Percentiles rank a stretch among this genome's conserved stretches.
phyloP scores from a whole-genome alignment of 1,139 yeast species.

The Yamadazyma mexicana region DNA sequence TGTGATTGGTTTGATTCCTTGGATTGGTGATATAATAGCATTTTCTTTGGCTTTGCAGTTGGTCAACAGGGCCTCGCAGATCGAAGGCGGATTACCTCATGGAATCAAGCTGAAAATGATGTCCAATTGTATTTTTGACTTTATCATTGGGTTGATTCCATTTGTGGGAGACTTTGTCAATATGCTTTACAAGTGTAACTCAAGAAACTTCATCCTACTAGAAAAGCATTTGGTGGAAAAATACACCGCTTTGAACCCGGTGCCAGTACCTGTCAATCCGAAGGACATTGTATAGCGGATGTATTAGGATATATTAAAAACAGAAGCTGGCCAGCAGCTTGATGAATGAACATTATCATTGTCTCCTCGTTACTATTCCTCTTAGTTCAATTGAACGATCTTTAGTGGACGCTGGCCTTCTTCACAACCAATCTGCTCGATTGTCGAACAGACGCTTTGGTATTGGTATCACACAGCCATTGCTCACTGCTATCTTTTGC shows the following conservation, averaged over 20 bases:
- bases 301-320: too few species aligned
- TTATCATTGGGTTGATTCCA: conserved; percentile 69
- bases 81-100: conserved; percentile 68
- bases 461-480: too few species aligned
- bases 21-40: conserved; percentile 58
- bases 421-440: too few species aligned
- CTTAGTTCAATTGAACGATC: too few species aligned
- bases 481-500: not conserved
- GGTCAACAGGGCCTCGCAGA: conserved; percentile 48
- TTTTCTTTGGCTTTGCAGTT: conserved; percentile 50
- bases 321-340: too few species aligned
- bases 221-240: conserved; percentile 57
- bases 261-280: not conserved
- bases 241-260: conserved; percentile 17
- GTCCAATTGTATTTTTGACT: conserved; percentile 63
- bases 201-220: conserved; percentile 65
- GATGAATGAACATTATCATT: too few species aligned
- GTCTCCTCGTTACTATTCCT: not conserved
- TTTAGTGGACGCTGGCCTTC: too few species aligned
- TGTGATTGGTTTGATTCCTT: conserved; percentile 67
- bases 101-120: conserved; percentile 52
- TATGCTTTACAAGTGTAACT: conserved; percentile 71
- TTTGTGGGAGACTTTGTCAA: conserved; percentile 69
- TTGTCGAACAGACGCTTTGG: too few species aligned
- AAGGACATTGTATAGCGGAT: not conserved